A percentile compares a stretch with the other conserved stretches of the same genome.
Evolutionary conservation across 257 asterid species (phyloP).

Genomic region (Capsicum rhomboideum): DNA sequence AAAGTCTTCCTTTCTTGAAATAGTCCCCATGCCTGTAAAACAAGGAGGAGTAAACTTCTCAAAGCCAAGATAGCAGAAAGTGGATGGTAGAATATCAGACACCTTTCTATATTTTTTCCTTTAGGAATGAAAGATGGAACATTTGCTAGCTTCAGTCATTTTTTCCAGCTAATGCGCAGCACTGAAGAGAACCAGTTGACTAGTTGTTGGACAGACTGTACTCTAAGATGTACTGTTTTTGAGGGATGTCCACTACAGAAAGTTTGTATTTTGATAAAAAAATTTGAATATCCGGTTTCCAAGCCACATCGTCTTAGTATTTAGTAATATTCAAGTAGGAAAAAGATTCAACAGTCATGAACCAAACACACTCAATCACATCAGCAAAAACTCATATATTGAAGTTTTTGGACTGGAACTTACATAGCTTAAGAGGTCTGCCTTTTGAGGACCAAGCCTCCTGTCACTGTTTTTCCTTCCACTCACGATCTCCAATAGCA

Average conservation of each 20-base stretch:
- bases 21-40: slow-evolving; percentile 52
- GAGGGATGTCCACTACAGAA: too few relatives aligned
- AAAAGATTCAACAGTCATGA: too few relatives aligned
- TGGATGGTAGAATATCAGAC: neutral
- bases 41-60: neutral
- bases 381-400: neutral
- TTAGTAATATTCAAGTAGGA: too few relatives aligned
- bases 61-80: neutral
- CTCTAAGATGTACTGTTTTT: too few relatives aligned
- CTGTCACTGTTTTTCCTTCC: slow-evolving; percentile 63
- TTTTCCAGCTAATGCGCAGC: neutral
- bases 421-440: slow-evolving; percentile 68
- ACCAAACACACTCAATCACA: too few relatives aligned
- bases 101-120: neutral
- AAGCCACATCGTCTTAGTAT: too few relatives aligned
- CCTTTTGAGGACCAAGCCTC: slow-evolving; percentile 41
- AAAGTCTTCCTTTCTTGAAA: slow-evolving; percentile 35
- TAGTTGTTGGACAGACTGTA: neutral
- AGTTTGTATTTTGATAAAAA: too few relatives aligned
- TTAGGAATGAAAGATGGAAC: neutral
- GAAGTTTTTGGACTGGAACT: slow-evolving; percentile 18
- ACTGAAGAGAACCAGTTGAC: neutral
- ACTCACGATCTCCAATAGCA: slow-evolving; percentile 72
- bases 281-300: too few relatives aligned
- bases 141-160: neutral